These are phyloP conservation scores for Aspergillus coremiiformis DNA, from an alignment of 495 filamentous ascomycete genomes.

Conservation along the genomic window DNA sequence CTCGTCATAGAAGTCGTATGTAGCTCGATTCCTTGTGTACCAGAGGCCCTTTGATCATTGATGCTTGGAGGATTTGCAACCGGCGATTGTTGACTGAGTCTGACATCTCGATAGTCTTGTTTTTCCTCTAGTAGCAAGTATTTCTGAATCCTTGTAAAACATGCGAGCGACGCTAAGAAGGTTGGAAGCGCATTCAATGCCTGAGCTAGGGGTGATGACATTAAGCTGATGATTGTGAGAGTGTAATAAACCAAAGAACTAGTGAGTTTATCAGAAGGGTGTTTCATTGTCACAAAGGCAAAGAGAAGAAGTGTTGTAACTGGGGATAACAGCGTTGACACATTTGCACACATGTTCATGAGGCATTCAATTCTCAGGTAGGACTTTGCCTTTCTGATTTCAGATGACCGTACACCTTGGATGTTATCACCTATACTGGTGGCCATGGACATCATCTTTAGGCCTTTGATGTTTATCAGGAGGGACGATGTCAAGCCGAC, in stretches of 20 bases:
- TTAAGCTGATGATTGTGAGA: not conserved
- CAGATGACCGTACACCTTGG: not conserved
- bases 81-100: not conserved
- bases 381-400: not conserved
- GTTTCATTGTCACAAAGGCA: not conserved
- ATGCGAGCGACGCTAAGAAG: not conserved
- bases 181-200: not conserved
- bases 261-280: not conserved
- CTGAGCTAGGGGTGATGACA: not conserved
- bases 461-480: conserved; percentile 25
- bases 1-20: not conserved
- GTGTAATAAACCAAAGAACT: not conserved
- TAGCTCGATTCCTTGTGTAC: not conserved
- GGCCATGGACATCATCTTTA: conserved; percentile 23
- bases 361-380: not conserved
- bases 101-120: not conserved
- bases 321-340: not conserved
- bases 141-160: not conserved
- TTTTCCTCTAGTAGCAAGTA: not conserved
- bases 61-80: not conserved
- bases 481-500: conserved; percentile 26
- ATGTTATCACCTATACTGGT: not conserved
- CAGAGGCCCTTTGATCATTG: not conserved
- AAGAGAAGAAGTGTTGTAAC: not conserved
- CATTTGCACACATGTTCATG: not conserved